A percentile compares a stretch with the other conserved stretches of the same genome.
Evolutionary conservation across 2,329 filamentous ascomycete genomes (phyloP).

Genomic region (Pseudogymnoascus sp.): DNA sequence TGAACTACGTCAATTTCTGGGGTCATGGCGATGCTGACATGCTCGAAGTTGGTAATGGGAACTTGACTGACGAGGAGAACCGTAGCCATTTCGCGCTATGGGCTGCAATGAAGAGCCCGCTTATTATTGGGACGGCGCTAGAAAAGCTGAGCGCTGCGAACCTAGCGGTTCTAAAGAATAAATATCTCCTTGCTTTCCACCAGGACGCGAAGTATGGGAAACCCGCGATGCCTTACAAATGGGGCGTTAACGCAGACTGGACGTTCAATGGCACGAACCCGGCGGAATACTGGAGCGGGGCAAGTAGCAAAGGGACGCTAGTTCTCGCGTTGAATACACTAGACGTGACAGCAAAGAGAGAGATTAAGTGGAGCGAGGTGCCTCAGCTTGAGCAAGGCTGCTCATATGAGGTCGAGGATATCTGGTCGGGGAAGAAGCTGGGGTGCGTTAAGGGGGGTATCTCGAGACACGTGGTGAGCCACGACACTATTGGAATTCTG

Average conservation of each 20-base stretch:
- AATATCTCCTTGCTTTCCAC: slow-evolving; percentile 19
- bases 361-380: slow-evolving; percentile 36
- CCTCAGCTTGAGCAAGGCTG: slow-evolving; percentile 30
- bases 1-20: slow-evolving; percentile 31
- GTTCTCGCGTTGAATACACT: slow-evolving; percentile 41
- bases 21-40: slow-evolving; percentile 26
- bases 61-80: slow-evolving; percentile 16
- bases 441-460: slow-evolving; percentile 30
- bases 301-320: slow-evolving; percentile 36
- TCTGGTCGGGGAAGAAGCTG: slow-evolving; percentile 39
- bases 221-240: slow-evolving; percentile 32
- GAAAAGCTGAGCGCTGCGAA: slow-evolving; percentile 24
- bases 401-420: slow-evolving; percentile 36
- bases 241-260: slow-evolving; percentile 43
- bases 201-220: slow-evolving; percentile 31
- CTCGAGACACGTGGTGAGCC: slow-evolving; percentile 26
- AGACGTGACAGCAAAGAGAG: slow-evolving; percentile 29
- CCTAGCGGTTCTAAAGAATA: slow-evolving; percentile 23
- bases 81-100: slow-evolving; percentile 5
- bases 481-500: slow-evolving; percentile 30
- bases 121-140: slow-evolving; percentile 7
- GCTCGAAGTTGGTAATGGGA: slow-evolving; percentile 23
- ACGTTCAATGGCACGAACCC: slow-evolving; percentile 42
- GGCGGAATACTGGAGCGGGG: slow-evolving; percentile 44
- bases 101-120: slow-evolving; percentile 5